These are phyloP conservation scores for Podospora appendiculata DNA, from an alignment of 495 filamentous ascomycete genomes.

Conservation along the genomic window DNA sequence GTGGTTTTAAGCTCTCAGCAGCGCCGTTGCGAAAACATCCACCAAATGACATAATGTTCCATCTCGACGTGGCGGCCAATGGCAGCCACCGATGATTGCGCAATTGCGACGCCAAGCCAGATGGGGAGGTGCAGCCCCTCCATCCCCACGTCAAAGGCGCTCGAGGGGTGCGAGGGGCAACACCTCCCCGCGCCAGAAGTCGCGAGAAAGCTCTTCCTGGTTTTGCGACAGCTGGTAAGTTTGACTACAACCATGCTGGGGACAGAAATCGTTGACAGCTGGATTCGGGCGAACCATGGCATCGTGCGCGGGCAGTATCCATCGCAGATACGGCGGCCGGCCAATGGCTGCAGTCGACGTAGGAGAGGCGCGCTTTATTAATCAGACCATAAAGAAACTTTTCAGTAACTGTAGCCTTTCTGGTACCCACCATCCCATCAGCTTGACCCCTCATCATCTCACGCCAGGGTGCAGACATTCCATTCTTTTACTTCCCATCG, in stretches of 20 bases:
- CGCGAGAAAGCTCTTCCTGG: too few species aligned
- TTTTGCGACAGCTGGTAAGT: neutral
- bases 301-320: neutral
- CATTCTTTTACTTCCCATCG: neutral
- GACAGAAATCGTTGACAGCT: conserved; percentile 2
- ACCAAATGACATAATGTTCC: conserved; percentile 27
- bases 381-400: neutral
- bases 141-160: conserved; percentile 21
- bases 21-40: conserved; percentile 16
- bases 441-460: conserved; percentile 4
- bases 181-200: conserved; percentile 6
- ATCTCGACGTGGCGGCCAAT: conserved; percentile 15
- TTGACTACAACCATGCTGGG: neutral
- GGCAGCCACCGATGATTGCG: conserved; percentile 18
- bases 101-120: conserved; percentile 24
- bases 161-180: conserved; percentile 27
- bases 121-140: conserved; percentile 20
- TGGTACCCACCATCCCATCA: too few species aligned
- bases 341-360: neutral
- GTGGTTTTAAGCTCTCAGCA: too few species aligned
- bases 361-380: conserved; percentile 5
- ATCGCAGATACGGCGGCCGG: neutral
- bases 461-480: neutral
- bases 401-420: neutral
- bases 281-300: neutral